phyloP scores from a whole-genome alignment of 2,329 filamentous ascomycete species.

The Cadophora luteo-olivacea region DNA sequence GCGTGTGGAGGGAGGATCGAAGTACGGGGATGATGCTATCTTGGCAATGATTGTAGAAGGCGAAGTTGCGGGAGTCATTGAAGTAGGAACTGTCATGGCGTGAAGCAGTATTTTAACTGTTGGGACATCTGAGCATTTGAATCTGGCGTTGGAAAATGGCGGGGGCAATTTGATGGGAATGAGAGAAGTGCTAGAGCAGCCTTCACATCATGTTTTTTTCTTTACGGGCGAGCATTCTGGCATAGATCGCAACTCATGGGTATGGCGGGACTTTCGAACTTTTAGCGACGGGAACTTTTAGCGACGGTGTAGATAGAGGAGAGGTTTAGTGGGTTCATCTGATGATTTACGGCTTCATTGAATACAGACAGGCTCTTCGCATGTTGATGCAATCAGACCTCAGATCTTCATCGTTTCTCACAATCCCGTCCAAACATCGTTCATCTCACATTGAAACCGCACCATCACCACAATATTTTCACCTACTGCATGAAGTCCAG shows the following conservation, averaged over 20 bases:
- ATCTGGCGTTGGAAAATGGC: conserved; percentile 13
- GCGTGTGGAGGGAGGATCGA: conserved; percentile 43
- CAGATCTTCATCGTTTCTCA: background rate
- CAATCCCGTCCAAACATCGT: background rate
- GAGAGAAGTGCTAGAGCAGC: conserved; percentile 34
- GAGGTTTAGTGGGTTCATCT: conserved; percentile 6
- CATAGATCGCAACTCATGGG: conserved; percentile 9
- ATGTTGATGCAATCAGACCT: background rate
- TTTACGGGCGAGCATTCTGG: background rate
- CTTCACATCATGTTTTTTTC: conserved; percentile 26
- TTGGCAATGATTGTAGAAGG: conserved; percentile 55
- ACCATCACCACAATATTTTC: background rate
- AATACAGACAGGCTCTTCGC: background rate
- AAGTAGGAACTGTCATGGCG: conserved; percentile 48
- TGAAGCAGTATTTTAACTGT: conserved; percentile 8
- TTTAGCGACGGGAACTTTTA: conserved; percentile 6
- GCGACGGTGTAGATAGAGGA: background rate
- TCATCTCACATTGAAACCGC: background rate
- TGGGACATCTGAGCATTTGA: conserved; percentile 7
- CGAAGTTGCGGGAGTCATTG: conserved; percentile 57
- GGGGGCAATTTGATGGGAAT: conserved; percentile 8
- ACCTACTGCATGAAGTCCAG: background rate
- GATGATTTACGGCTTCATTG: conserved; percentile 17
- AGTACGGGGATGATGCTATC: conserved; percentile 52
- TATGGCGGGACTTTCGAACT: conserved; percentile 1